phyloP scores from a whole-genome alignment of 306 rosid species.

The Phaseolus lunatus region DNA sequence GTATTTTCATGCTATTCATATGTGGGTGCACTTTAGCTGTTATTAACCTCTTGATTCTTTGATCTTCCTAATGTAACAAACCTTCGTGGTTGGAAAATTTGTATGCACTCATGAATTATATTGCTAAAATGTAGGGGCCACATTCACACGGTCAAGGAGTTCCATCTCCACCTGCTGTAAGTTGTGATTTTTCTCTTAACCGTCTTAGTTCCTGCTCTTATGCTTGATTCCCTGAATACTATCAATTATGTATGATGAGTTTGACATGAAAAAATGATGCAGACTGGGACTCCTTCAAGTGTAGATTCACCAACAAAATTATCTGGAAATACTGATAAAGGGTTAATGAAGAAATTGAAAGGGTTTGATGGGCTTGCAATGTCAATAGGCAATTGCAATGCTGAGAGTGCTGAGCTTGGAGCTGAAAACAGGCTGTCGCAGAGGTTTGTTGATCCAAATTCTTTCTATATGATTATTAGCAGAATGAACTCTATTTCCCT shows the following conservation, averaged over 20 bases:
- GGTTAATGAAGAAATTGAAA: slow-evolving; percentile 77
- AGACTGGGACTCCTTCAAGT: slow-evolving; percentile 69
- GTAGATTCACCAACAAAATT: slow-evolving; percentile 77
- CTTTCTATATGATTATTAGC: slow-evolving; percentile 9
- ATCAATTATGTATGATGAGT: slow-evolving; percentile 32
- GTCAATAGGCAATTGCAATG: slow-evolving; percentile 84
- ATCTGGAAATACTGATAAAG: slow-evolving; percentile 78
- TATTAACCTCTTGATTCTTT: slow-evolving; percentile 29
- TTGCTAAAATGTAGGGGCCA: slow-evolving; percentile 61
- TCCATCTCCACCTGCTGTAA: slow-evolving; percentile 81
- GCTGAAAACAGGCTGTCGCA: slow-evolving; percentile 66
- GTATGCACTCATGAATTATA: slow-evolving; percentile 31
- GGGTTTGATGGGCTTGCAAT: slow-evolving; percentile 93
- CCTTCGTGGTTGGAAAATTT: slow-evolving; percentile 36
- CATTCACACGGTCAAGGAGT: slow-evolving; percentile 73
- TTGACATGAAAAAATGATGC: slow-evolving; percentile 51
- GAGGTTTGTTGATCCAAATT: slow-evolving; percentile 63
- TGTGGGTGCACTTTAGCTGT: slow-evolving; percentile 12
- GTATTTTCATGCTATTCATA: background rate
- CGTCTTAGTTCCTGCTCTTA: background rate
- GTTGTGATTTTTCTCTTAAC: slow-evolving; percentile 44
- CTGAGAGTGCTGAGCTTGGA: slow-evolving; percentile 68
- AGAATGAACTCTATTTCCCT: background rate
- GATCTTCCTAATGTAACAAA: slow-evolving; percentile 28
- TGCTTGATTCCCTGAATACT: slow-evolving; percentile 1